Evolutionary conservation across 2,329 filamentous ascomycete genomes (phyloP).

Genomic region (Penicillium sp.): DNA sequence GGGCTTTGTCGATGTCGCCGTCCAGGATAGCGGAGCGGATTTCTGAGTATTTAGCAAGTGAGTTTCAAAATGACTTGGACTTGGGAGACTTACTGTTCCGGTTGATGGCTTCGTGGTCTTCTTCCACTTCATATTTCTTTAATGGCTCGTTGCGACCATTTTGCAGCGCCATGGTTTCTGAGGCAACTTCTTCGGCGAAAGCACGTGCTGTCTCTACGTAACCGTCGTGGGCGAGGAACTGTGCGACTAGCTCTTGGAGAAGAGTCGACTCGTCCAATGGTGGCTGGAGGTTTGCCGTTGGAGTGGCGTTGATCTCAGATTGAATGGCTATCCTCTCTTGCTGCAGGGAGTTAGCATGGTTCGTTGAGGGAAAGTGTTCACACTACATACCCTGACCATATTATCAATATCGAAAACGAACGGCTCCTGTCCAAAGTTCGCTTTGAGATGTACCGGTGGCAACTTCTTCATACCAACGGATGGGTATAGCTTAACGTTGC

Average conservation of each 20-base stretch:
- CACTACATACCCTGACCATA: constrained; percentile 68
- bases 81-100: constrained; percentile 69
- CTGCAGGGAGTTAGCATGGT: constrained; percentile 42
- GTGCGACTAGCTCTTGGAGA: constrained; percentile 78
- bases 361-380: background rate
- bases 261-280: constrained; percentile 72
- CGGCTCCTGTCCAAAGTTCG: constrained; percentile 67
- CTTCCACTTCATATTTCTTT: constrained; percentile 66
- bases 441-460: constrained; percentile 58
- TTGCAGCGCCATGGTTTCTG: constrained; percentile 70
- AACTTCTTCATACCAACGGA: constrained; percentile 67
- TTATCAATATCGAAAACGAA: constrained; percentile 92
- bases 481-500: constrained; percentile 50
- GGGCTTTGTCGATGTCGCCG: constrained; percentile 85
- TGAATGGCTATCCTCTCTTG: constrained; percentile 62
- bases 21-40: constrained; percentile 86
- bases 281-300: constrained; percentile 62
- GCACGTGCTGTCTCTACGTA: constrained; percentile 90
- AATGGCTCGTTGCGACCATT: constrained; percentile 55
- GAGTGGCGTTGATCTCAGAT: constrained; percentile 61
- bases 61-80: background rate
- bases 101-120: constrained; percentile 84
- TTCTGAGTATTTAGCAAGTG: constrained; percentile 51
- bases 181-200: constrained; percentile 78
- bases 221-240: constrained; percentile 92